phyloP scores from a whole-genome alignment of 768 basidiomycete species.

The Phlebiopsis gigantea region DNA sequence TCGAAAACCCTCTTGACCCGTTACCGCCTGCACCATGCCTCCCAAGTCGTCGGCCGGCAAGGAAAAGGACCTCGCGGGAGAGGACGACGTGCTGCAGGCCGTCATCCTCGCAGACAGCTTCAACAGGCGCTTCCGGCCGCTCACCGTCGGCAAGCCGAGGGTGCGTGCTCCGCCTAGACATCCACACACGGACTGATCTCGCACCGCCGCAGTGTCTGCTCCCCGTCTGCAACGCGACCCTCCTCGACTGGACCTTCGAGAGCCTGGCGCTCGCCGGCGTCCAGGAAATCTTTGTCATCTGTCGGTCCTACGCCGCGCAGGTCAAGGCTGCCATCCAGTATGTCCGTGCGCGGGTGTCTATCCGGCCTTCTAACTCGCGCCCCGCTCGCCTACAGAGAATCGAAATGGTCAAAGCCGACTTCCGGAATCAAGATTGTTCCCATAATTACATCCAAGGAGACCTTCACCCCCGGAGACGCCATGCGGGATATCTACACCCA shows the following conservation, averaged over 20 bases:
- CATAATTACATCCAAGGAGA: conserved; percentile 81
- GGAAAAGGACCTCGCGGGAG: conserved; percentile 61
- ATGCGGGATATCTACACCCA: conserved; percentile 92
- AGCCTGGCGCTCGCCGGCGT: conserved; percentile 92
- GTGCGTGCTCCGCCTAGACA: conserved; percentile 37
- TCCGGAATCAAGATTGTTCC: conserved; percentile 80
- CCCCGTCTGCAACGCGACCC: conserved; percentile 88
- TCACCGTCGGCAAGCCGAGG: conserved; percentile 84
- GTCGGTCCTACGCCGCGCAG: conserved; percentile 83
- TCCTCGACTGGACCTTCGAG: conserved; percentile 97
- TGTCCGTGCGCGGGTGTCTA: neutral
- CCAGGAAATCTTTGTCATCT: conserved; percentile 93
- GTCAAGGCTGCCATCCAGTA: conserved; percentile 84
- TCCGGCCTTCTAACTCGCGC: neutral
- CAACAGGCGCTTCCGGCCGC: conserved; percentile 87
- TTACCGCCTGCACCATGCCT: conserved; percentile 41
- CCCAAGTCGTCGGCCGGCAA: conserved; percentile 55
- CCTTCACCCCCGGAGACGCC: conserved; percentile 85
- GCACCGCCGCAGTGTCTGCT: conserved; percentile 64
- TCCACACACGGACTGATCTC: neutral
- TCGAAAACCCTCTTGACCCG: neutral
- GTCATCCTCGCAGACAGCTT: conserved; percentile 96
- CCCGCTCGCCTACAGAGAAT: conserved; percentile 43
- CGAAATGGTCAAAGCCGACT: conserved; percentile 79
- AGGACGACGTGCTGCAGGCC: conserved; percentile 88